phyloP scores from a whole-genome alignment of 768 basidiomycete species.

The Pilatotrama ljubarskyi region DNA sequence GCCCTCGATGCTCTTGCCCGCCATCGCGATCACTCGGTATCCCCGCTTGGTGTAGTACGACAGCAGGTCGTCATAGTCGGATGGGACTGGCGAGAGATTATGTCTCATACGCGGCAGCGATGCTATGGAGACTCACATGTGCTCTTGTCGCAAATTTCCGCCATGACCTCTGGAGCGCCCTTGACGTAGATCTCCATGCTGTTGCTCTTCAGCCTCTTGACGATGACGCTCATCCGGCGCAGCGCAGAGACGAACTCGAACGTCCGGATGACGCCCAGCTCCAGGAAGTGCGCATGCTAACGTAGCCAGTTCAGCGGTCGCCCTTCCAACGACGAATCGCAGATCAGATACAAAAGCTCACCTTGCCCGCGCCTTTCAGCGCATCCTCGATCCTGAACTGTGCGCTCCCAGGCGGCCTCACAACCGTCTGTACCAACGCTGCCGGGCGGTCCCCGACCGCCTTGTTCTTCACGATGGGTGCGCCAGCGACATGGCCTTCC shows the following conservation, averaged over 20 bases:
- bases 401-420: conserved; percentile 91
- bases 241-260: conserved; percentile 96
- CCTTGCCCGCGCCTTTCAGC: conserved; percentile 78
- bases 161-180: conserved; percentile 99
- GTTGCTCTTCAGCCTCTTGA: conserved; percentile 88
- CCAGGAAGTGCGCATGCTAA: conserved; percentile 95
- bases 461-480: conserved; percentile 66
- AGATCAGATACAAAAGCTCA: conserved; percentile 33
- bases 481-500: conserved; percentile 77
- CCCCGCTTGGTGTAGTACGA: conserved; percentile 97
- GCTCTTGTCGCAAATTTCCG: conserved; percentile 86
- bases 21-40: conserved; percentile 97
- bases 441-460: conserved; percentile 68
- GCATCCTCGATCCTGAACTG: conserved; percentile 93
- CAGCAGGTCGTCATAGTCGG: conserved; percentile 93
- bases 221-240: conserved; percentile 96
- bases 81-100: conserved; percentile 65
- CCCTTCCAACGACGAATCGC: too few relatives aligned
- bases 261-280: conserved; percentile 92
- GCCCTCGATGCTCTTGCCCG: conserved; percentile 92
- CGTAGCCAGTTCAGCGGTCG: not conserved
- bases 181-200: conserved; percentile 99
- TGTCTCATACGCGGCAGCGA: conserved; percentile 5
- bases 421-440: conserved; percentile 93
- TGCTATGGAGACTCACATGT: conserved; percentile 66